phyloP scores from a whole-genome alignment of 1,139 yeast species.

The Diutina mesorugosa region DNA sequence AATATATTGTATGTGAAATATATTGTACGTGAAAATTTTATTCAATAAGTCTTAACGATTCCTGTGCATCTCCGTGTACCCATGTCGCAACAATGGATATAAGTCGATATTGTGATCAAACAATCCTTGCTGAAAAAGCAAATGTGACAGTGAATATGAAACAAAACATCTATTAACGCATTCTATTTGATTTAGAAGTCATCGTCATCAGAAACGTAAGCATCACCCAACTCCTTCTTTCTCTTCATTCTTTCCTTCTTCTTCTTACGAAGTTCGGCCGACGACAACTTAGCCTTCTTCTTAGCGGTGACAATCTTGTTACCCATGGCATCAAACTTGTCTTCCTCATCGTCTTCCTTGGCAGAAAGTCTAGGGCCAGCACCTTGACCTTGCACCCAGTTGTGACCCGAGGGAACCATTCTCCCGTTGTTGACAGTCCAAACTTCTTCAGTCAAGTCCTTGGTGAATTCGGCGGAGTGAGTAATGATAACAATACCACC shows the following conservation, averaged over 20 bases:
- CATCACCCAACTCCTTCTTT: conserved; percentile 99
- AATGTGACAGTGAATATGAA: background rate
- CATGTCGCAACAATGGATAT: too few species aligned
- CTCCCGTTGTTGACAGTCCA: conserved; percentile 98
- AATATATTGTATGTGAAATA: too few species aligned
- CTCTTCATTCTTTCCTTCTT: conserved; percentile 99
- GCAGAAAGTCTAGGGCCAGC: conserved; percentile 95
- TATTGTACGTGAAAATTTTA: too few species aligned
- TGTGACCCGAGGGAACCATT: conserved; percentile 99
- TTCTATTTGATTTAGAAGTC: conserved; percentile 22
- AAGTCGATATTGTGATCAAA: too few species aligned
- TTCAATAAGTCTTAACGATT: too few species aligned
- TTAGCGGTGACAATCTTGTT: conserved; percentile 94
- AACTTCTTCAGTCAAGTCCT: conserved; percentile 97
- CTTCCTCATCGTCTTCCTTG: conserved; percentile 96
- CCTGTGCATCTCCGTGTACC: too few species aligned
- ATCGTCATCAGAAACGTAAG: conserved; percentile 91
- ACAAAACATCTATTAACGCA: background rate
- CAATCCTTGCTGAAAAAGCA: background rate
- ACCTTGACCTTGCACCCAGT: conserved; percentile 99
- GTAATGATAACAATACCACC: conserved; percentile 99
- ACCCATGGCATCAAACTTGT: conserved; percentile 99
- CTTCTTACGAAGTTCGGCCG: conserved; percentile 99
- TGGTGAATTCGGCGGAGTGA: conserved; percentile 99
- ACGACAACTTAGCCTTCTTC: conserved; percentile 95